Percentiles rank a stretch among this genome's conserved stretches.
These are phyloP conservation scores for Cyberlindnera veronae DNA, from an alignment of 805 yeast species.

Conservation along the genomic window DNA sequence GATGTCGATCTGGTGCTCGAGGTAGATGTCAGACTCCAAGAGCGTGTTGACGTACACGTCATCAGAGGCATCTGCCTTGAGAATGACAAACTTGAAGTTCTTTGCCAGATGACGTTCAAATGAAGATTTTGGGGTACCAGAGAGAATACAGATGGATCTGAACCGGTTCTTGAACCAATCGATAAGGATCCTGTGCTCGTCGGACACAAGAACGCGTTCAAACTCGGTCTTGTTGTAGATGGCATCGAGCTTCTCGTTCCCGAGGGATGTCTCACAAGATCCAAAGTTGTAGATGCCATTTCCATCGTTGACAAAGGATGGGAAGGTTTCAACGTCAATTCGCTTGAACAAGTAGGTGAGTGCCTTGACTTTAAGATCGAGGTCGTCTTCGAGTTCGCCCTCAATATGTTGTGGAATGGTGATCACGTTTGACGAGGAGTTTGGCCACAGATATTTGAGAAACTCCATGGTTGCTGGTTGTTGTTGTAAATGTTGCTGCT, in stretches of 20 bases:
- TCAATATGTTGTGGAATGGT: conserved; percentile 47
- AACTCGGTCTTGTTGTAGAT: conserved; percentile 50
- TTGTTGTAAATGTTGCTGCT: too few species aligned
- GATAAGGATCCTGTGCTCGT: conserved; percentile 61
- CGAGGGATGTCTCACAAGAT: background rate
- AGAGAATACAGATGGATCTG: conserved; percentile 54
- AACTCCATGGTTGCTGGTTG: conserved; percentile 27
- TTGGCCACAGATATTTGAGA: conserved; percentile 33
- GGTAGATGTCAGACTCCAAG: conserved; percentile 48
- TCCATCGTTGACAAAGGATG: conserved; percentile 38
- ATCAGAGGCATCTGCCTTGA: conserved; percentile 40
- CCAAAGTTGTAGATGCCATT: conserved; percentile 25
- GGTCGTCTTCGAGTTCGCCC: conserved; percentile 50
- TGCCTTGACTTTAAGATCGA: conserved; percentile 60
- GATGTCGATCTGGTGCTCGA: conserved; percentile 48
- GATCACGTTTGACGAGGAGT: conserved; percentile 30
- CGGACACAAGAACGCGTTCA: conserved; percentile 39
- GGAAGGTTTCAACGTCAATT: conserved; percentile 39
- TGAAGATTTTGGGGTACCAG: conserved; percentile 41
- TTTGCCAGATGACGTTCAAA: conserved; percentile 21
- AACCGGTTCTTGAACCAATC: conserved; percentile 68
- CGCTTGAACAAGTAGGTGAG: conserved; percentile 56
- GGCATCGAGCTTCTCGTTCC: conserved; percentile 44
- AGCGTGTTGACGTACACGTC: conserved; percentile 44
- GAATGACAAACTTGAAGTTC: conserved; percentile 34